Evolutionary conservation across 345 rosid genomes (phyloP).

Genomic region (Camelina laxa): DNA sequence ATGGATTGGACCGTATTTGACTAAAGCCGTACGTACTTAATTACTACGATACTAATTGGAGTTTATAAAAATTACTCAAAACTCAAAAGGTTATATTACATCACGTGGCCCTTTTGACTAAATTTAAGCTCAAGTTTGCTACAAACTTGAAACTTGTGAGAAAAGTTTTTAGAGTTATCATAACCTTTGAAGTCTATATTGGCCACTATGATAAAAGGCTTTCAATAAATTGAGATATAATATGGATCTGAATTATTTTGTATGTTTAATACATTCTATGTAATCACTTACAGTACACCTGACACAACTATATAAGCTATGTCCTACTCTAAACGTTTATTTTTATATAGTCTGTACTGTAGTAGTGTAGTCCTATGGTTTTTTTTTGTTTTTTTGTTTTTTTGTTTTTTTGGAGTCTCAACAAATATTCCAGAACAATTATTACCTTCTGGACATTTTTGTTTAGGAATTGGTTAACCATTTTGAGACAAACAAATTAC

Average conservation of each 20-base stretch:
- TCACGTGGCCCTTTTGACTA: slow-evolving; percentile 32
- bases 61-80: too few relatives aligned
- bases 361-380: neutral
- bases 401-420: slow-evolving; percentile 16
- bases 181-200: neutral
- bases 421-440: slow-evolving; percentile 9
- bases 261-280: neutral
- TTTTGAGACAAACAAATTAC: slow-evolving; percentile 26
- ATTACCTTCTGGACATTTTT: neutral
- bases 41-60: neutral
- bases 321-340: neutral
- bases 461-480: slow-evolving; percentile 7
- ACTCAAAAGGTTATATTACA: neutral
- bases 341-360: neutral
- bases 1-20: slow-evolving; percentile 6
- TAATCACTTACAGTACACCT: neutral
- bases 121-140: neutral
- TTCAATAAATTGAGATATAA: neutral
- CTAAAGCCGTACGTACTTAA: neutral
- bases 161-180: neutral
- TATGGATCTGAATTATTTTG: slow-evolving; percentile 15
- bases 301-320: neutral
- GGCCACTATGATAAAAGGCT: neutral
- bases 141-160: slow-evolving; percentile 12
- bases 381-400: neutral